Evolutionary conservation across 371 early-diverging fungal species (phyloP), one percentile per base, ranked within the genome.

Genomic region (Syncephalastrum contaminatum): DNA sequence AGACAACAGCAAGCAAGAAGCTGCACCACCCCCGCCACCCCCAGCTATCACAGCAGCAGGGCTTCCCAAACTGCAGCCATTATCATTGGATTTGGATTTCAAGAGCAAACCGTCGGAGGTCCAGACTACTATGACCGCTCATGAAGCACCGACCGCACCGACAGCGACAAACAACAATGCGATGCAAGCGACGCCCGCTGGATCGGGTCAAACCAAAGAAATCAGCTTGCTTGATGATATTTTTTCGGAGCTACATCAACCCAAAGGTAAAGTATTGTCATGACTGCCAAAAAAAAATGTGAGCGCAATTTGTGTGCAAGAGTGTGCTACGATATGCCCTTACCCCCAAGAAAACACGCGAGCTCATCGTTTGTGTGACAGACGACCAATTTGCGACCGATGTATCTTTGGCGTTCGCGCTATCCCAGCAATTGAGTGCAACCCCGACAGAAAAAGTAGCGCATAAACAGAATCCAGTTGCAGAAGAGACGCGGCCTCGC

Each of bases 181-280:
- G 22, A 19, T 27, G 19, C 44, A 22, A 7, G 20, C 53, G 19
- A 20, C 56, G 14, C 60, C 69, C 46, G 60, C 65, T 47, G 67
- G 63, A 44, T 40, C 69, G 51, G 67, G 65, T 8, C 36, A 30
- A 12, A 30, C 36, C 12, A 30, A 30, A 30, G 36, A 30, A 48
- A 47, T 43, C 36, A 66, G 69, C 47, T 46, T 75, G 15, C 65
- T 75, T 27, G 72, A 72, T 43, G 75, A 72, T 53, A 72, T 75
- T 18, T 69, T 75, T 54, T 59, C 72, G 21, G 72, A 71, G 45
- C 53, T 72, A 15, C 60, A 64, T 19, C 51, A 52, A 53, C 46
- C 53, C 41, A 25, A 47, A 47, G 41, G 40, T 43, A 36, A 49
- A 25, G 19, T 19, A 45, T 7, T 8, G 41, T 22, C 27, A 12